A percentile compares a stretch with the other conserved stretches of the same genome.
Evolutionary conservation across 768 basidiomycete genomes (phyloP).

Genomic region (Cystobasidium onofrii): DNA sequence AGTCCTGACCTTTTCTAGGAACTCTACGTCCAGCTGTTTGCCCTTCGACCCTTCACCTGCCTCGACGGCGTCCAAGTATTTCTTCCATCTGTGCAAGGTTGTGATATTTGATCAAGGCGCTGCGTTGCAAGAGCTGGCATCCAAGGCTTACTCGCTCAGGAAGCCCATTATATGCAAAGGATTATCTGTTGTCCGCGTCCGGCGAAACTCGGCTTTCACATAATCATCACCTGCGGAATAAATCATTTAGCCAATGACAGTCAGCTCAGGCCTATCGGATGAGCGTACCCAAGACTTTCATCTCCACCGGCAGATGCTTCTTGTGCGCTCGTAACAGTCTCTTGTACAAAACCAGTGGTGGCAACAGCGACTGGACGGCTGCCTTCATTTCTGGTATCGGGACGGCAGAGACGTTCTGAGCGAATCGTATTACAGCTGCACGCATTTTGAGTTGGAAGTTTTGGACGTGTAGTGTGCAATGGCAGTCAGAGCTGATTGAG

Average conservation of each 20-base stretch:
- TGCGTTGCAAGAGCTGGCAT: too few relatives aligned
- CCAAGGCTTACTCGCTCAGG: slow-evolving; percentile 59
- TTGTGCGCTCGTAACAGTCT: slow-evolving; percentile 69
- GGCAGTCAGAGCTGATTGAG: neutral
- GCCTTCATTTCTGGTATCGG: slow-evolving; percentile 6
- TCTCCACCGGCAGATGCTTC: slow-evolving; percentile 59
- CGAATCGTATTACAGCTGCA: neutral
- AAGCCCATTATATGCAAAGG: slow-evolving; percentile 89
- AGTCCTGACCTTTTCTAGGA: slow-evolving; percentile 47
- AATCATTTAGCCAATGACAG: neutral
- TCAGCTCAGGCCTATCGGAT: neutral
- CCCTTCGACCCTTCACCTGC: slow-evolving; percentile 37
- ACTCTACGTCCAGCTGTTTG: slow-evolving; percentile 43
- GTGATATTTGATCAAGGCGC: neutral
- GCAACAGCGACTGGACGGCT: slow-evolving; percentile 31
- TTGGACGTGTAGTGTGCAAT: neutral
- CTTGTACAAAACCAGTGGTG: slow-evolving; percentile 55
- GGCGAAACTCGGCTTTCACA: slow-evolving; percentile 74
- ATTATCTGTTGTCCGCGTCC: slow-evolving; percentile 70
- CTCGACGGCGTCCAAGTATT: slow-evolving; percentile 65
- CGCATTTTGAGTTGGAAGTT: slow-evolving; percentile 7
- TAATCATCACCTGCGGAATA: slow-evolving; percentile 61
- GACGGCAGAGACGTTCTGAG: neutral
- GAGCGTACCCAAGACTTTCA: slow-evolving; percentile 70
- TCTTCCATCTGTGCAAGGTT: slow-evolving; percentile 55